phyloP scores from a whole-genome alignment of 108 stramenopile genomes.

The Hondaea fermentalgiana region DNA sequence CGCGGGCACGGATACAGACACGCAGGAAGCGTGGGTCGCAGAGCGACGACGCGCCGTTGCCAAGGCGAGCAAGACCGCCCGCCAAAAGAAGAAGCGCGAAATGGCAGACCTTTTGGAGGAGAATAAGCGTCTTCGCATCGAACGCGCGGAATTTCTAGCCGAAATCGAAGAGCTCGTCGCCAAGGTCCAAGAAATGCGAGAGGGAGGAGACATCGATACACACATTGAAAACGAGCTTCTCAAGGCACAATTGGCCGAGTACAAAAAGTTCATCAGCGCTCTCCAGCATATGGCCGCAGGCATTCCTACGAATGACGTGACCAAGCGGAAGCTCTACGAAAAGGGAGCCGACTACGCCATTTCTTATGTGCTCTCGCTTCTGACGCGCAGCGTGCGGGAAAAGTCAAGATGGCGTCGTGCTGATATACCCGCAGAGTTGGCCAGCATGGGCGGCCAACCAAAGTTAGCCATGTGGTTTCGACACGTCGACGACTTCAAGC shows the following conservation, averaged over 20 bases:
- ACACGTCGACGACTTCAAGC: not conserved
- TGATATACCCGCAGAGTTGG: not conserved
- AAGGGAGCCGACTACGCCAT: not conserved
- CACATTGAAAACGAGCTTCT: not conserved
- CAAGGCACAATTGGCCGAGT: not conserved
- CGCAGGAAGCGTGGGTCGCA: not conserved
- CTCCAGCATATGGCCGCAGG: not conserved
- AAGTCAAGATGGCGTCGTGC: not conserved
- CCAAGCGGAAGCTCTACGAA: not conserved
- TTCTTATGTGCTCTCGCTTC: not conserved
- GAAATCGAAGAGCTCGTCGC: not conserved
- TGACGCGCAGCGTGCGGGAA: not conserved
- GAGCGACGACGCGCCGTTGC: not conserved
- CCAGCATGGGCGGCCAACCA: not conserved
- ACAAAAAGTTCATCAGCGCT: not conserved
- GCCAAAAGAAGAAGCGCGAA: not conserved
- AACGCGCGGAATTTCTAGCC: not conserved
- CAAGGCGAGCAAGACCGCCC: not conserved
- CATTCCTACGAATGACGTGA: not conserved
- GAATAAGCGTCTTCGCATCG: not conserved
- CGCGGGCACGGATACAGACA: too few relatives aligned
- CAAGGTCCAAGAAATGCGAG: slow-evolving; percentile 3
- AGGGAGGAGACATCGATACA: not conserved
- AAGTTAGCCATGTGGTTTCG: not conserved
- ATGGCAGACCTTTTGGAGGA: not conserved